phyloP scores from a whole-genome alignment of 2,329 filamentous ascomycete genomes.

The Monosporascus sp. region DNA sequence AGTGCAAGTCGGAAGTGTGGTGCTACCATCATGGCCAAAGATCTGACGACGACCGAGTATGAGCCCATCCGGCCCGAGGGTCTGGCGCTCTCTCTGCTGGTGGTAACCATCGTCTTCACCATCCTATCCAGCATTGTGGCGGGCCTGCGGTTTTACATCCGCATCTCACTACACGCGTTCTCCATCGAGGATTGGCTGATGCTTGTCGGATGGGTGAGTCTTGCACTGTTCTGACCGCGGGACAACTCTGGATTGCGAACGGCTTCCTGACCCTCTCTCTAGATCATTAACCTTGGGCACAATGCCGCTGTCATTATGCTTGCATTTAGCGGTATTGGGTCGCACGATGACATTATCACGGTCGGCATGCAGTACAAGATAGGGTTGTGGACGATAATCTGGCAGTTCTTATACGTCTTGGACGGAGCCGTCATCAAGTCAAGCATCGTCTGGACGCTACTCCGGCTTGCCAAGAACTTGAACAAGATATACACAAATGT shows the following conservation, averaged over 20 bases:
- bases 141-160: conserved; percentile 4
- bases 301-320: conserved; percentile 8
- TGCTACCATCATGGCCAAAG: conserved; percentile 1
- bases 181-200: conserved; percentile 7
- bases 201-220: conserved; percentile 7
- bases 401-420: conserved; percentile 9
- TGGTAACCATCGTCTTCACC: conserved; percentile 7
- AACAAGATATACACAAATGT: conserved; percentile 2
- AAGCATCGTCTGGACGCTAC: conserved; percentile 7
- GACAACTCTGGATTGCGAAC: too few relatives aligned
- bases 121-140: conserved; percentile 6
- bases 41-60: conserved; percentile 6
- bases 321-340: conserved; percentile 7
- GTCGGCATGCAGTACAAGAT: conserved; percentile 7
- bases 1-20: too few relatives aligned
- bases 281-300: conserved; percentile 6
- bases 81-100: conserved; percentile 4
- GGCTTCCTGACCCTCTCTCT: neutral
- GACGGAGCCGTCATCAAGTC: conserved; percentile 12
- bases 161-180: neutral
- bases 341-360: conserved; percentile 10
- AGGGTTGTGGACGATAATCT: conserved; percentile 7
- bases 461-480: conserved; percentile 5
- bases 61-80: conserved; percentile 10
- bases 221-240: too few relatives aligned